Evolutionary conservation across 2,329 filamentous ascomycete species (phyloP), one percentile per base, ranked within the genome.

Genomic region (Zopfia rhizophila): DNA sequence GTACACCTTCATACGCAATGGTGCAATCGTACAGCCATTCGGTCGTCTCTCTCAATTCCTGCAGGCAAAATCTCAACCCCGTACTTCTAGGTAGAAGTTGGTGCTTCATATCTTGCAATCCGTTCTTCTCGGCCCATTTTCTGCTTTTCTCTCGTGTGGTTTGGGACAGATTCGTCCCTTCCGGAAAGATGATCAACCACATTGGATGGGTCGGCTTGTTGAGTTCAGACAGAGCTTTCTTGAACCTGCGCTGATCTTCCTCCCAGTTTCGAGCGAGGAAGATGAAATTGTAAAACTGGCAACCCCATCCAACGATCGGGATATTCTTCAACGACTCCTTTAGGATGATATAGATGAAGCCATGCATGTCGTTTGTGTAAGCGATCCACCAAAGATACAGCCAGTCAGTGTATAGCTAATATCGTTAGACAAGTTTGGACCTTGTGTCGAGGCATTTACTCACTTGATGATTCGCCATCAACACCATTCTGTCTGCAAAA

Each of bases 1-100:
- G 89, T 30, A 96, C 84, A 11, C 94, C 93, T 72, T 97, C 93
- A 66, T 99, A 99, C 4, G 91, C 92, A 45, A 99, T 87, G 0
- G 94, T 97, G 72, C 92, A 97, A 72, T 96, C 91, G 61, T 96
- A 96, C 1, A 96, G 78, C 74, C 90, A 95, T 8, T 94, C 88
- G 0, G 92, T 84, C 0, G 86, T 87, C 7, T 81, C 83, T 59
- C 84, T 83, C 11, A 96, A 76, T 69, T 95, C 86, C 51, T 86
- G 86, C 30, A 96, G 73, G 59, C 89, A 92, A 64, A 91, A 95
- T 55, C 83, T 88, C 52, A 89, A 82, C 36, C 91, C 91, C 0
- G 90, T 94, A 68, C 89, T 91, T 39, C 91, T 81, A 1, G 91
- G 91, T 2, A 95, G 74, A 56, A 96, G 80, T 42, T 88, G 72